These are phyloP conservation scores for Penicillium taxi DNA, from an alignment of 495 filamentous ascomycete species.

Conservation along the genomic window DNA sequence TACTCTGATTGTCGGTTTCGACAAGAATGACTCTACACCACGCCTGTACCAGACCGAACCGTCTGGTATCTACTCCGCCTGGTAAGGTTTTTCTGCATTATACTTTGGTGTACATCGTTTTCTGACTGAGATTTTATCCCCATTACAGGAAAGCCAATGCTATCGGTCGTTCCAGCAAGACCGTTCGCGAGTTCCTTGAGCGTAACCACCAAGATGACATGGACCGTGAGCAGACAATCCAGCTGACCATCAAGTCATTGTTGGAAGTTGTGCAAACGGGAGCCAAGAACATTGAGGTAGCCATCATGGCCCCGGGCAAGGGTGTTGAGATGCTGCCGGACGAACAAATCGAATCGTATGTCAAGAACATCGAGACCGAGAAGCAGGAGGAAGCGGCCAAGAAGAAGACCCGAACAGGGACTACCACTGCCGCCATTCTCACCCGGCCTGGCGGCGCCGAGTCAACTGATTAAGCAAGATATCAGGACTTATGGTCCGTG, in stretches of 20 bases:
- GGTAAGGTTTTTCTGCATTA: conserved; percentile 47
- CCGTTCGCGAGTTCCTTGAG: conserved; percentile 94
- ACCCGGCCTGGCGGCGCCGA: conserved; percentile 55
- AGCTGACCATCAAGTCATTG: conserved; percentile 93
- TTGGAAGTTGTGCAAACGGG: conserved; percentile 97
- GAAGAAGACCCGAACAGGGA: conserved; percentile 83
- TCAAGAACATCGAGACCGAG: conserved; percentile 97
- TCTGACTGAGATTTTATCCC: conserved; percentile 4
- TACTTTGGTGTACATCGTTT: neutral
- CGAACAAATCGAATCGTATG: conserved; percentile 91
- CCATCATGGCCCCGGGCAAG: conserved; percentile 95
- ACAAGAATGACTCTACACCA: conserved; percentile 77
- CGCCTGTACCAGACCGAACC: conserved; percentile 96
- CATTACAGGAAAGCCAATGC: conserved; percentile 90
- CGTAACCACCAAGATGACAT: conserved; percentile 96
- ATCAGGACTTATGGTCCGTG: conserved; percentile 4
- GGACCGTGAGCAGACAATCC: conserved; percentile 94
- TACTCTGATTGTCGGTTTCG: conserved; percentile 94
- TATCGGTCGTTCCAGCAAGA: conserved; percentile 96
- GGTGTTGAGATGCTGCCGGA: conserved; percentile 86
- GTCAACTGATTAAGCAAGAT: conserved; percentile 13
- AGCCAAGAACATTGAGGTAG: conserved; percentile 99
- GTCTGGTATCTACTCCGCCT: conserved; percentile 96
- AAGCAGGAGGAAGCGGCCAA: conserved; percentile 97
- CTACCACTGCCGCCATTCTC: conserved; percentile 69